phyloP scores from a whole-genome alignment of 2,329 filamentous ascomycete species.

The Orbilia blumenaviensis region DNA sequence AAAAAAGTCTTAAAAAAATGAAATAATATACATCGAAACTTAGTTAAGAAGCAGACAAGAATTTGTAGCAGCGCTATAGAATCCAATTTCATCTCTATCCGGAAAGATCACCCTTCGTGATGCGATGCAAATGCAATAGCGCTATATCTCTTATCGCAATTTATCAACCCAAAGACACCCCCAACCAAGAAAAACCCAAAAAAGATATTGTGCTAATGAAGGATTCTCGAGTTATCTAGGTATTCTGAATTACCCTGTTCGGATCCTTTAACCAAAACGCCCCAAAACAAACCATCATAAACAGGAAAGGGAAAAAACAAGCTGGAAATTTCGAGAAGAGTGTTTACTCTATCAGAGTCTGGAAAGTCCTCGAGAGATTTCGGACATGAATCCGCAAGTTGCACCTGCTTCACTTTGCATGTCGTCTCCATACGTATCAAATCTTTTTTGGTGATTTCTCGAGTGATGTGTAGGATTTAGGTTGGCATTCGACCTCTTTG shows the following conservation, averaged over 20 bases:
- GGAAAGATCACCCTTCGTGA: neutral
- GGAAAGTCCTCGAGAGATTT: conserved; percentile 28
- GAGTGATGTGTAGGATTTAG: neutral
- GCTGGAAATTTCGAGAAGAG: neutral
- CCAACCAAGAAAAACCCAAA: neutral
- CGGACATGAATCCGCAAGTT: conserved; percentile 27
- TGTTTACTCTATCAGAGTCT: conserved; percentile 10
- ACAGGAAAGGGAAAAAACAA: neutral
- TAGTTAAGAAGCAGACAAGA: neutral
- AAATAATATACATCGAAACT: neutral
- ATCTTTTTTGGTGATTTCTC: neutral
- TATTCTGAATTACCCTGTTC: neutral
- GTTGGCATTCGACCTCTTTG: neutral
- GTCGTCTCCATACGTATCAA: neutral
- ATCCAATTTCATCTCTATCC: neutral
- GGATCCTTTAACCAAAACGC: neutral
- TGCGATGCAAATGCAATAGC: neutral
- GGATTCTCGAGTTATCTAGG: neutral
- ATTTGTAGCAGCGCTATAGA: neutral
- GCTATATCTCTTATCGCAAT: neutral
- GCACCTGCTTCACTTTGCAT: conserved; percentile 16
- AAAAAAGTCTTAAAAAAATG: too few species aligned
- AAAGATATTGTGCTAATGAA: neutral
- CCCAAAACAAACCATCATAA: neutral
- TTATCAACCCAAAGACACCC: neutral